Conservation (phyloP, 1,284 basidiomycete species). For the Cryptococcus depauperatus region DNA sequence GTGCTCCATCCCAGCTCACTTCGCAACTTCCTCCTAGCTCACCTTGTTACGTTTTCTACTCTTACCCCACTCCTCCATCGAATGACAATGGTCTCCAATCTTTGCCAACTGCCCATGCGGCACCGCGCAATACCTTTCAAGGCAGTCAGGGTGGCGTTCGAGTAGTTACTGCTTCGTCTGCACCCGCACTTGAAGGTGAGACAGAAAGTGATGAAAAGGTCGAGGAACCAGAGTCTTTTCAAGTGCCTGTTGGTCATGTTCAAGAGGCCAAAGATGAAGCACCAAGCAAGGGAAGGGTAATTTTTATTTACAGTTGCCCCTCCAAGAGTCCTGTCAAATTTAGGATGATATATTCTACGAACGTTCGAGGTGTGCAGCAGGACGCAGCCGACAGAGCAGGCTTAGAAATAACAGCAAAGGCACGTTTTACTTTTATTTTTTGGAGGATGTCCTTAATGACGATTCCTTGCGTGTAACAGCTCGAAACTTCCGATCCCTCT, state of each 20-base stretch:
- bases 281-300: constrained; percentile 41
- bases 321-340: constrained; percentile 66
- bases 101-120: constrained; percentile 3
- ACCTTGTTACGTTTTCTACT: constrained; percentile 59
- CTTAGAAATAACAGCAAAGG: constrained; percentile 44
- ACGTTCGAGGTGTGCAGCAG: constrained; percentile 53
- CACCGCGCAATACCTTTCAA: constrained; percentile 35
- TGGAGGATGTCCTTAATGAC: not conserved
- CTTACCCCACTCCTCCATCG: constrained; percentile 52
- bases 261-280: constrained; percentile 4
- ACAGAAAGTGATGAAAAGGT: constrained; percentile 3
- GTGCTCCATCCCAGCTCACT: constrained; percentile 45
- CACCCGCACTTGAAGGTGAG: constrained; percentile 8
- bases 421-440: constrained; percentile 6
- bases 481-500: constrained; percentile 71
- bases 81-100: constrained; percentile 9
- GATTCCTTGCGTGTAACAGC: constrained; percentile 49
- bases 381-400: constrained; percentile 51
- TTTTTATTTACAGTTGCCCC: constrained; percentile 84
- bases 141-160: constrained; percentile 34
- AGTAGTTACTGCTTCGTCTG: constrained; percentile 14
- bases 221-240: constrained; percentile 6
- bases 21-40: constrained; percentile 39
- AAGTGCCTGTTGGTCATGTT: not conserved
- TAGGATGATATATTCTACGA: constrained; percentile 78